These are phyloP conservation scores for Epichloe sylvatica DNA, from an alignment of 2,329 filamentous ascomycete species.

Conservation along the genomic window DNA sequence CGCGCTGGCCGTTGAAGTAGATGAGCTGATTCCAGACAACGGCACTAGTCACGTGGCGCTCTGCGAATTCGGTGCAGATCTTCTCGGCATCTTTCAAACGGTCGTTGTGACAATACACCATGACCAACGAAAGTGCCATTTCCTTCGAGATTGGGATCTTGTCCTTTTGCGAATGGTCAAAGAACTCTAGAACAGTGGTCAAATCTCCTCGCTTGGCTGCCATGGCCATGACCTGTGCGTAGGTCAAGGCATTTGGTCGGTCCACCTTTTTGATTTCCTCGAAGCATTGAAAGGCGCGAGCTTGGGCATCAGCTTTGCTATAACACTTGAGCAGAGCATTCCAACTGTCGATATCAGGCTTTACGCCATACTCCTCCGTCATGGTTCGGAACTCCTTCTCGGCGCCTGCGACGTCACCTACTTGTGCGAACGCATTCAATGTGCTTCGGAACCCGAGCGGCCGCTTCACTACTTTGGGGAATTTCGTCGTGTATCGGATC, in stretches of 20 bases:
- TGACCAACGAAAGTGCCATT: constrained; percentile 52
- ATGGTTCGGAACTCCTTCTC: constrained; percentile 51
- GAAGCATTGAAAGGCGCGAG: constrained; percentile 52
- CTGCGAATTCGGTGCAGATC: constrained; percentile 36
- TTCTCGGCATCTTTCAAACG: constrained; percentile 22
- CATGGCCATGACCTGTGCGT: constrained; percentile 61
- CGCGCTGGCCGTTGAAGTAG: constrained; percentile 49
- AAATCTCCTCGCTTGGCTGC: constrained; percentile 60
- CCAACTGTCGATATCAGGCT: constrained; percentile 50
- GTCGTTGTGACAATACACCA: constrained; percentile 43
- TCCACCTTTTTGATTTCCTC: constrained; percentile 37
- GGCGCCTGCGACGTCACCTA: constrained; percentile 48
- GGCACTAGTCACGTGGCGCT: constrained; percentile 36
- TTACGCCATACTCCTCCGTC: constrained; percentile 35
- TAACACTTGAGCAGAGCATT: constrained; percentile 66
- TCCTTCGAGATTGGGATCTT: constrained; percentile 36
- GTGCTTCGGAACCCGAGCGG: constrained; percentile 39
- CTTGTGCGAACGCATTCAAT: constrained; percentile 56
- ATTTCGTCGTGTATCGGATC: constrained; percentile 26
- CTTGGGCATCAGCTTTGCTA: constrained; percentile 49
- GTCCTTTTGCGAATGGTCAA: constrained; percentile 44
- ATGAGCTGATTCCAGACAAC: constrained; percentile 70
- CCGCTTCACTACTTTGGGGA: constrained; percentile 19
- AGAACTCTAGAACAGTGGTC: constrained; percentile 50
- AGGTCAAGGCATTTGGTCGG: constrained; percentile 48